Evolutionary conservation across 805 yeast species (phyloP).

Genomic region (Candida patagonica): DNA sequence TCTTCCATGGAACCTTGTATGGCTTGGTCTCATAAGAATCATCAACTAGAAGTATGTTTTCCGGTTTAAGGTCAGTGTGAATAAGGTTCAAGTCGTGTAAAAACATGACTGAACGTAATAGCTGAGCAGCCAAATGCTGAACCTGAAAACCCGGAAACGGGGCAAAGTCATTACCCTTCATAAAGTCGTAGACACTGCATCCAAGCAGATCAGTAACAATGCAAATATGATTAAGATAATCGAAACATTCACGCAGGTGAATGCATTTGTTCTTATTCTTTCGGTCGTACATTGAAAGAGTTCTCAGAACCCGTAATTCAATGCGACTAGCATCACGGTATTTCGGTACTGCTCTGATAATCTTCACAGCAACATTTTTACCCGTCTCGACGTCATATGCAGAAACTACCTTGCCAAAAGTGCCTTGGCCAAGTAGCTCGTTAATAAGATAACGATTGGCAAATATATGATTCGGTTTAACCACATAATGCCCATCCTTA

Average conservation of each 20-base stretch:
- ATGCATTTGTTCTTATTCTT: constrained; percentile 65
- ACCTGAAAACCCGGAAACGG: constrained; percentile 95
- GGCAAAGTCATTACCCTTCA: constrained; percentile 70
- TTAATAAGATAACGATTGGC: constrained; percentile 65
- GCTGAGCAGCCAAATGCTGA: constrained; percentile 78
- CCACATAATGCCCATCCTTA: constrained; percentile 26
- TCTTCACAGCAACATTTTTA: constrained; percentile 76
- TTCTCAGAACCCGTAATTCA: constrained; percentile 73
- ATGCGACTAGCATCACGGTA: constrained; percentile 93
- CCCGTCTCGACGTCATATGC: constrained; percentile 61
- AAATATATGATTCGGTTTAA: constrained; percentile 27
- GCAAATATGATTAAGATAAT: constrained; percentile 88
- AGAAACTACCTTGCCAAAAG: constrained; percentile 82
- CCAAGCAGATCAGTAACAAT: constrained; percentile 83
- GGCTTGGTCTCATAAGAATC: constrained; percentile 36
- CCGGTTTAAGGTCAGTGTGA: constrained; percentile 96
- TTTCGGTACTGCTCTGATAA: constrained; percentile 84
- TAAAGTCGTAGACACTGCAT: constrained; percentile 79
- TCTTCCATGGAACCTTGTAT: constrained; percentile 15
- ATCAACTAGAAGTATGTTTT: constrained; percentile 68
- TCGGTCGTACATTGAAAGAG: constrained; percentile 64
- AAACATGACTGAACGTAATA: constrained; percentile 76
- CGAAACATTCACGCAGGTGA: constrained; percentile 81
- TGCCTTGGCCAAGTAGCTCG: constrained; percentile 78
- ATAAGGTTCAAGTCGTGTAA: constrained; percentile 83